Evolutionary conservation across 2,329 filamentous ascomycete species (phyloP).

Genomic region (Neocatenulostroma microsporum): DNA sequence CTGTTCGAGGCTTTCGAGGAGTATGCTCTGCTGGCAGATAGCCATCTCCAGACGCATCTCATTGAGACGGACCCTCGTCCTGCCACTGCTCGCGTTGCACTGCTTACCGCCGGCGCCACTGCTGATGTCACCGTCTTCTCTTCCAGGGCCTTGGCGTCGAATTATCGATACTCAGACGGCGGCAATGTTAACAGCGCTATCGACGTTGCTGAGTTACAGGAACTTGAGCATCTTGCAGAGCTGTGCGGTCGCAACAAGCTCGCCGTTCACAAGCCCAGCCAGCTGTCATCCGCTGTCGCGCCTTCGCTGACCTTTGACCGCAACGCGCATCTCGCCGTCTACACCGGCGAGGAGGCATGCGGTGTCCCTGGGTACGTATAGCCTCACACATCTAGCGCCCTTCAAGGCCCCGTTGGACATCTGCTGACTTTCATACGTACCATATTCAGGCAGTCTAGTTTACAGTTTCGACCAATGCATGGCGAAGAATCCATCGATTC

Average conservation of each 20-base stretch:
- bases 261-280: conserved; percentile 23
- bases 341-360: conserved; percentile 30
- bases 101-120: conserved; percentile 20
- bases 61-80: conserved; percentile 6
- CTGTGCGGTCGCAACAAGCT: conserved; percentile 27
- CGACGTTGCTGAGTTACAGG: conserved; percentile 16
- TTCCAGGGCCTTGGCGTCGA: conserved; percentile 8
- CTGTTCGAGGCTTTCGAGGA: conserved; percentile 20
- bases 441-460: conserved; percentile 29
- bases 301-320: conserved; percentile 31
- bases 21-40: conserved; percentile 16
- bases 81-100: conserved; percentile 7
- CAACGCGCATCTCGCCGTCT: conserved; percentile 29
- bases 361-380: no score
- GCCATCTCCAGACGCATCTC: conserved; percentile 8
- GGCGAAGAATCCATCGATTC: conserved; percentile 28
- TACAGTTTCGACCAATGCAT: conserved; percentile 28
- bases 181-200: conserved; percentile 15
- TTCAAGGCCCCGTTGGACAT: no score
- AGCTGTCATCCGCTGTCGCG: conserved; percentile 23
- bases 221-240: conserved; percentile 25
- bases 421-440: no score
- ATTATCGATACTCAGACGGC: conserved; percentile 15
- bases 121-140: conserved; percentile 21
- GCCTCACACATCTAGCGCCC: no score